Evolutionary conservation across 345 rosid species (phyloP).

Genomic region (Eucalyptus paniculata): DNA sequence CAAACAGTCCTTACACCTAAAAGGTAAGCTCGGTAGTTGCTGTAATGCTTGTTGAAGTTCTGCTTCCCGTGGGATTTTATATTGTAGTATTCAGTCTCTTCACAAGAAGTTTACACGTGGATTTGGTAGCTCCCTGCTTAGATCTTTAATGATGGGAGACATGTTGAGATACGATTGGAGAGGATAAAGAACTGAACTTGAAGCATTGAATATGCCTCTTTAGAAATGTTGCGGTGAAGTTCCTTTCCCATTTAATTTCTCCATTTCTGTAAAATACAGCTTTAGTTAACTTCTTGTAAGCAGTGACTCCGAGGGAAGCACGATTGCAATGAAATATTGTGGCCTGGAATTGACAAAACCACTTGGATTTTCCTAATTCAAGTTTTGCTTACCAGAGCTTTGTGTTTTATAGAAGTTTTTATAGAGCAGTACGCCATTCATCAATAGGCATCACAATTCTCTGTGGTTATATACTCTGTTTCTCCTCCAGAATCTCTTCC

Average conservation of each 20-base stretch:
- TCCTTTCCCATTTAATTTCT: neutral
- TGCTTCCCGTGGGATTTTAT: conserved; percentile 26
- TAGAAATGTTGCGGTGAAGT: neutral
- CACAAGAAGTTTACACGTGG: neutral
- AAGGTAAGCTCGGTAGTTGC: conserved; percentile 15
- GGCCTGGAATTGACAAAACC: neutral
- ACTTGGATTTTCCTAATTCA: neutral
- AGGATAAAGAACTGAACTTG: neutral
- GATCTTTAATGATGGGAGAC: neutral
- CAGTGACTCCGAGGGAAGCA: neutral
- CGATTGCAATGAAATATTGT: neutral
- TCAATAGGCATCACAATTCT: neutral
- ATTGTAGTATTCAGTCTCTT: neutral
- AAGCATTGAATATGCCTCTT: neutral
- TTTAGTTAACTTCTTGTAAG: neutral
- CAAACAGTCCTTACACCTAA: conserved; percentile 25
- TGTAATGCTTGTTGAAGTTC: neutral
- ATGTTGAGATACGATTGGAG: neutral
- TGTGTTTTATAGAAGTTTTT: neutral
- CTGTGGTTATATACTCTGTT: neutral
- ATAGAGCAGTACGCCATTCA: neutral
- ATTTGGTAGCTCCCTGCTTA: neutral
- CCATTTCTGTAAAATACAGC: conserved; percentile 5
- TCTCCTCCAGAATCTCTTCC: conserved; percentile 38
- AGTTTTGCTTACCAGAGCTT: neutral